A percentile compares a stretch with the other conserved stretches of the same genome.
Evolutionary conservation across 352 stramenopile species (phyloP).

Genomic region (Pythium chondricola): DNA sequence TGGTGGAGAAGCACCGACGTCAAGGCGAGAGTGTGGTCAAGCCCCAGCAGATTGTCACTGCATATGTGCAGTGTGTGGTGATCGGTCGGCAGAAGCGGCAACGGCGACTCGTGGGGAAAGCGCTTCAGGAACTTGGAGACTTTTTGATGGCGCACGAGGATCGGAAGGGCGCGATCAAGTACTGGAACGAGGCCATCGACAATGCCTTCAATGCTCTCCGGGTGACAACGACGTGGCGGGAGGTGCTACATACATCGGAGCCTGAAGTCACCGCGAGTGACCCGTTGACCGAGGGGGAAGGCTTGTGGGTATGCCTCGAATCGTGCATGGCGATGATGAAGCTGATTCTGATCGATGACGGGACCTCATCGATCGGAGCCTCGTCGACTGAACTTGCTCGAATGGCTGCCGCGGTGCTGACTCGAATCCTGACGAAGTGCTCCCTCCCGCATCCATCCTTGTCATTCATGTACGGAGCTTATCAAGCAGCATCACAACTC

Average conservation of each 20-base stretch:
- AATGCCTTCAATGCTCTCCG: constrained; percentile 62
- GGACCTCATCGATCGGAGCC: constrained; percentile 15
- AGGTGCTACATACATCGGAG: constrained; percentile 28
- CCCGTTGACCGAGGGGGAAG: constrained; percentile 39
- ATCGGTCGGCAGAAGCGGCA: constrained; percentile 63
- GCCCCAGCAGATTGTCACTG: constrained; percentile 26
- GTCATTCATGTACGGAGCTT: constrained; percentile 53
- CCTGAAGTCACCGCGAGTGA: neutral
- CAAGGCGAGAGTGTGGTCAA: constrained; percentile 6
- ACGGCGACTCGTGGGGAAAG: constrained; percentile 46
- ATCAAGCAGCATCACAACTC: constrained; percentile 40
- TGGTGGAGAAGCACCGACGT: constrained; percentile 39
- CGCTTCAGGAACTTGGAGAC: constrained; percentile 63
- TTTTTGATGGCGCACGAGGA: constrained; percentile 55
- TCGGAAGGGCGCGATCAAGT: constrained; percentile 35
- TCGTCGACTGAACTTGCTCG: constrained; percentile 55
- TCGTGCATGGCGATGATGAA: constrained; percentile 52
- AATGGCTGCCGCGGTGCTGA: constrained; percentile 55
- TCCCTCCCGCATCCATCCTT: constrained; percentile 54
- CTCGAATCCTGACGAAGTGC: constrained; percentile 41
- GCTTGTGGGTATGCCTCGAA: constrained; percentile 44
- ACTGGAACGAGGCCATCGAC: constrained; percentile 68
- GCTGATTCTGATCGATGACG: constrained; percentile 34
- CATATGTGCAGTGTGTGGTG: constrained; percentile 45
- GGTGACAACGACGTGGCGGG: constrained; percentile 38